Evolutionary conservation across 305 asterid species (phyloP).

Genomic region (Vinca major): DNA sequence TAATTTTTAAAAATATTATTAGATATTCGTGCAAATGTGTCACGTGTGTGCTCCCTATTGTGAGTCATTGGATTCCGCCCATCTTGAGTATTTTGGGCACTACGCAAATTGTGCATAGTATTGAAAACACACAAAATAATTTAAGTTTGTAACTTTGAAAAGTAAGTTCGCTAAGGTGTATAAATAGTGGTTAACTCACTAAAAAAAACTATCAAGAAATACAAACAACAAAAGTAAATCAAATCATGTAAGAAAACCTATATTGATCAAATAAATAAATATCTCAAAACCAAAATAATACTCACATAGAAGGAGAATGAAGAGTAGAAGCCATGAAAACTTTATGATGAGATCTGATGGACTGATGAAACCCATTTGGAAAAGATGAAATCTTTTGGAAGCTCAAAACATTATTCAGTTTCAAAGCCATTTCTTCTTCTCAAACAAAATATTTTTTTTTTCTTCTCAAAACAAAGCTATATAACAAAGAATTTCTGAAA

Average conservation of each 20-base stretch:
- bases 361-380: slow-evolving; percentile 21
- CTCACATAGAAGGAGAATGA: slow-evolving; percentile 48
- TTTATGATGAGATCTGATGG: slow-evolving; percentile 32
- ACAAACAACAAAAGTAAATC: not conserved
- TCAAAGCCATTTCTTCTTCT: slow-evolving; percentile 40
- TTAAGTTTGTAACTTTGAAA: no score
- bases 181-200: no score
- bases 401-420: slow-evolving; percentile 16
- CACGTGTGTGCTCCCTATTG: no score
- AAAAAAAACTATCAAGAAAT: not conserved
- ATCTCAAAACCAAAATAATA: not conserved
- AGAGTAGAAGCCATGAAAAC: slow-evolving; percentile 59
- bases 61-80: no score
- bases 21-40: no score
- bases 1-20: no score
- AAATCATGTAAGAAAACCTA: not conserved
- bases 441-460: no score
- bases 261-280: not conserved
- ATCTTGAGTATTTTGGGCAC: no score
- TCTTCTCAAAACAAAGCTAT: not conserved
- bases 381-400: slow-evolving; percentile 34
- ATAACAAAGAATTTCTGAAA: not conserved
- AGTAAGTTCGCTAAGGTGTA: no score
- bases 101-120: no score
- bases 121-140: no score